A percentile compares a stretch with the other conserved stretches of the same genome.
Evolutionary conservation across 2,329 filamentous ascomycete genomes (phyloP).

Genomic region (Parafenestella ontariensis): DNA sequence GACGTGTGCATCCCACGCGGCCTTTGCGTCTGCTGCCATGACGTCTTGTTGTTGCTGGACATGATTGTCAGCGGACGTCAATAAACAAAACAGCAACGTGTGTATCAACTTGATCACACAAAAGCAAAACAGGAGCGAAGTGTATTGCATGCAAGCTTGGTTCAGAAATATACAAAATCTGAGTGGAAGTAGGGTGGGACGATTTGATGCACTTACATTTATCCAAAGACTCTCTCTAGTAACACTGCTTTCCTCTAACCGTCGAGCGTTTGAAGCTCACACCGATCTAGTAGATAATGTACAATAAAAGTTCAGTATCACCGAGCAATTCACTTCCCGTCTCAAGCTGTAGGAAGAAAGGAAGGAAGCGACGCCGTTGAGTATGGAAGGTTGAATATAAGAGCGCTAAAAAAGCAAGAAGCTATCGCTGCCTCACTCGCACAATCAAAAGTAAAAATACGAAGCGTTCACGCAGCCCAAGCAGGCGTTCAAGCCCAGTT

Average conservation of each 20-base stretch:
- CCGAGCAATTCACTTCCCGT: too few species aligned
- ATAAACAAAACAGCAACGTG: too few species aligned
- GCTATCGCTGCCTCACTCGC: not conserved
- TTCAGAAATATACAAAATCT: too few species aligned
- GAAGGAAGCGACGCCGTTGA: not conserved
- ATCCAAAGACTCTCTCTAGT: not conserved
- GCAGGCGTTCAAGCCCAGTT: not conserved
- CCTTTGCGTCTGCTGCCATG: constrained; percentile 31
- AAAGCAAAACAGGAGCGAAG: not conserved
- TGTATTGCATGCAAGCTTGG: not conserved
- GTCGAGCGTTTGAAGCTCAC: not conserved
- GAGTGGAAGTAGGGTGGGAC: not conserved
- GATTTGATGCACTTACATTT: not conserved
- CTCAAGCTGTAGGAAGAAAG: not conserved
- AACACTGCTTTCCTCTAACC: not conserved
- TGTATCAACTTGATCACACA: not conserved
- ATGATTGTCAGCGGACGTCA: not conserved
- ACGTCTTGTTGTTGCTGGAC: constrained; percentile 6
- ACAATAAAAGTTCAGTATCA: not conserved
- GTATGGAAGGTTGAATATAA: not conserved
- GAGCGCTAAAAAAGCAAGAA: not conserved
- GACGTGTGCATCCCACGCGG: constrained; percentile 37
- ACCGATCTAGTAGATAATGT: not conserved
- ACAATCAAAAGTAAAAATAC: not conserved
- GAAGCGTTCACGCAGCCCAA: not conserved